phyloP scores from a whole-genome alignment of 129 eudicot genomes.

The Erigeron canadensis region DNA sequence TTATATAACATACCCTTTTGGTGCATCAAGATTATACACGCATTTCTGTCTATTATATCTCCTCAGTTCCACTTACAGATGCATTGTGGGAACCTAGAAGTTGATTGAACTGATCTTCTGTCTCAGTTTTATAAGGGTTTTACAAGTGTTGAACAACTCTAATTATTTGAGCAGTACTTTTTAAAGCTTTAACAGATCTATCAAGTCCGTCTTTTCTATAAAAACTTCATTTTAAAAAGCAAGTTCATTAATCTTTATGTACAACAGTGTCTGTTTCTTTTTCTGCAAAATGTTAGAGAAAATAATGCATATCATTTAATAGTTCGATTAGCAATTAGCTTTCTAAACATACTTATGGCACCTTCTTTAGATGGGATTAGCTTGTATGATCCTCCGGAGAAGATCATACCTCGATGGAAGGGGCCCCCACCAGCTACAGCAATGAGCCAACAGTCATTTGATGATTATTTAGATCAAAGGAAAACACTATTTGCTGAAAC shows the following conservation, averaged over 20 bases:
- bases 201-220: background rate
- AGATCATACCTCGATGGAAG: slow-evolving; percentile 91
- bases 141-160: background rate
- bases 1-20: background rate
- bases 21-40: background rate
- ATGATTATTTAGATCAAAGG: slow-evolving; percentile 47
- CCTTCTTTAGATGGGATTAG: slow-evolving; percentile 78
- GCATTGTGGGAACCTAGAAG: slow-evolving; percentile 5
- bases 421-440: slow-evolving; percentile 64
- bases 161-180: background rate
- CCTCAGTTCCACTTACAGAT: background rate
- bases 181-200: background rate
- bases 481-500: slow-evolving; percentile 48
- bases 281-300: no score
- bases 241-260: background rate
- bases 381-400: slow-evolving; percentile 90
- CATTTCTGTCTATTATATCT: background rate
- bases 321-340: background rate
- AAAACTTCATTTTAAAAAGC: background rate
- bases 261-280: background rate
- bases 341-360: slow-evolving; percentile 19
- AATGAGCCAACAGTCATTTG: slow-evolving; percentile 52
- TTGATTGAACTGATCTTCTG: slow-evolving; percentile 10
- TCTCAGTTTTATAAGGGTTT: background rate
- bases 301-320: background rate